phyloP scores from a whole-genome alignment of 345 rosid species.

The Cardamine chenopodiifolia region DNA sequence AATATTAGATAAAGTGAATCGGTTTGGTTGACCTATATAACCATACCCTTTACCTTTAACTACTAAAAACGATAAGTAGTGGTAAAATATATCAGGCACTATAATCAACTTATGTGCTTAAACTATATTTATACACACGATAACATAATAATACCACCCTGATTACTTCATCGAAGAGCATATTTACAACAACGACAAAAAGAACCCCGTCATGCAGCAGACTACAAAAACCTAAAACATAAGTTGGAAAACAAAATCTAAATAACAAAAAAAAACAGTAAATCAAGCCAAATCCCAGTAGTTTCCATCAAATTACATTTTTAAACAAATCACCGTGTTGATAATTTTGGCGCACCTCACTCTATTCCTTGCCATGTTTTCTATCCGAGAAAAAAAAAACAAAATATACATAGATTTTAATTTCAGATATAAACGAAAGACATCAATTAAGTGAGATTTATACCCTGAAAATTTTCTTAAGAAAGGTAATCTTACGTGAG shows the following conservation, averaged over 20 bases:
- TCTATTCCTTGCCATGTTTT: constrained; percentile 31
- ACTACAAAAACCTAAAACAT: constrained; percentile 15
- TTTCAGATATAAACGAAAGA: neutral
- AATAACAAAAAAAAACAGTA: neutral
- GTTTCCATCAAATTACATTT: constrained; percentile 28
- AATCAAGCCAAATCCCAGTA: constrained; percentile 31
- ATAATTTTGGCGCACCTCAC: constrained; percentile 19
- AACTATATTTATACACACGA: constrained; percentile 14
- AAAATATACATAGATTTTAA: neutral
- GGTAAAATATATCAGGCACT: neutral
- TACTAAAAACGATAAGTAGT: neutral
- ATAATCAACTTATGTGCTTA: neutral
- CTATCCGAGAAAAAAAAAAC: constrained; percentile 13
- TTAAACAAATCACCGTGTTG: constrained; percentile 11
- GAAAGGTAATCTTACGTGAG: constrained; percentile 31
- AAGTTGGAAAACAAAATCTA: neutral
- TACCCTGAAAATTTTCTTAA: neutral
- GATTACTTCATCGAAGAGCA: constrained; percentile 1
- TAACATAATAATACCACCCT: constrained; percentile 7
- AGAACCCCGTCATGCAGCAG: neutral
- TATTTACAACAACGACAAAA: constrained; percentile 22
- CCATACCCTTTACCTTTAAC: neutral
- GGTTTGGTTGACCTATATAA: neutral
- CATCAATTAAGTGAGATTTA: neutral
- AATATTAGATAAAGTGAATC: neutral